Evolutionary conservation across 2,329 filamentous ascomycete species (phyloP).

Genomic region (Botrytis aclada): DNA sequence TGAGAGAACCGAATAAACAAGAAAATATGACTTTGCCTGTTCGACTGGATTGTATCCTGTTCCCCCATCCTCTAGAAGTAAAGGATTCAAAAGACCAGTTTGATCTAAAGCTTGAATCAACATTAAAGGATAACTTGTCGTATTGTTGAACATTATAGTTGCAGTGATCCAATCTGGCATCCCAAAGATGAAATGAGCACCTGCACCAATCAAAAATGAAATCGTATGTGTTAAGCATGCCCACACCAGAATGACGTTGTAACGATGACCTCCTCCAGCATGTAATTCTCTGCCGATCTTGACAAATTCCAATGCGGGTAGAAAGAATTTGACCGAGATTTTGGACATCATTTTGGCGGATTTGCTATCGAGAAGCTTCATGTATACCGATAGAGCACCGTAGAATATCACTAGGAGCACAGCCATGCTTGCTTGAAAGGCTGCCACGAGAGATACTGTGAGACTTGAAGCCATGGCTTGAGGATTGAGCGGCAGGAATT

Average conservation of each 20-base stretch:
- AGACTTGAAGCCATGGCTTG: constrained; percentile 29
- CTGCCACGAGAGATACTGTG: constrained; percentile 43
- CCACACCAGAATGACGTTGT: constrained; percentile 44
- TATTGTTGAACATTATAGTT: constrained; percentile 50
- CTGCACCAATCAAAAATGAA: constrained; percentile 43
- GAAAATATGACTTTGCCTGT: constrained; percentile 62
- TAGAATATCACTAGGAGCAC: constrained; percentile 48
- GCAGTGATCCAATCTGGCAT: constrained; percentile 48
- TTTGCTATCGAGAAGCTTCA: constrained; percentile 40
- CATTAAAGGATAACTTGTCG: constrained; percentile 46
- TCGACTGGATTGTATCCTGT: constrained; percentile 49
- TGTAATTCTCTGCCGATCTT: constrained; percentile 46
- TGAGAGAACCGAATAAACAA: constrained; percentile 62
- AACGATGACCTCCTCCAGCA: constrained; percentile 39
- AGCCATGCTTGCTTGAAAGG: constrained; percentile 47
- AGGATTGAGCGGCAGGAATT: background rate
- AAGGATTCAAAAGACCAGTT: constrained; percentile 51
- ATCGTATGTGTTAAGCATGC: constrained; percentile 42
- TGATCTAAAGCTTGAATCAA: constrained; percentile 41
- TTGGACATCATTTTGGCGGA: constrained; percentile 45
- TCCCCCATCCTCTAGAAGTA: constrained; percentile 45
- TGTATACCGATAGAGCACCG: constrained; percentile 43
- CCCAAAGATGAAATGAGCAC: constrained; percentile 40
- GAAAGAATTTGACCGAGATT: constrained; percentile 47
- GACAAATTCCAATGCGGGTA: constrained; percentile 46